Base-by-base conservation (phyloP, 2,329 filamentous ascomycete species). In the Sclerotinia nivalis region DNA sequence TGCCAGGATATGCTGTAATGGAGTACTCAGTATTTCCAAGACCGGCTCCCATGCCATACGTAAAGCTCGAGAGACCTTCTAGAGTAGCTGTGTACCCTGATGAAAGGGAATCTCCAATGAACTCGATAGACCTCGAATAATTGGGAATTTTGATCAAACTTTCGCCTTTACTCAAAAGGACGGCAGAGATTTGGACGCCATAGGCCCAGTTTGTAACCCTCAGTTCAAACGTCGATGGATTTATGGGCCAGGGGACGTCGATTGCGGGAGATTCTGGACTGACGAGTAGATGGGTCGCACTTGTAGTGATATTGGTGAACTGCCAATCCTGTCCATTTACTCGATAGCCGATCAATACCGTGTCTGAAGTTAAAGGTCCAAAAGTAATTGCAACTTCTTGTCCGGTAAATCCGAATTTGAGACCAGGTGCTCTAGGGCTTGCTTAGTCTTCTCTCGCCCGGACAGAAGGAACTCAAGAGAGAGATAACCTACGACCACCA, bases 121-220 rank as follows among this genome's bases (percentile, higher is more conserved):
- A 80, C 73, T 84, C 81, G 58, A 83, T 81, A 2, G 76, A 77
- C 55, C 79, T 78, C 10, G 73, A 72, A 70, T 78, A 80, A 28
- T 80, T 75, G 2, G 80, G 78, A 7, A 82, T 70, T 70, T 83
- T 82, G 73, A 85, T 77, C 8, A 89, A 79, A 28, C 79, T 79
- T 50, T 82, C 80, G 7, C 80, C 80, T 4, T 79, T 76, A 2
- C 80, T 81, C 20, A 87, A 80, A 68, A 87, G 84, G 2, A 89
- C 81, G 10, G 82, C 80, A 25, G 80, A 79, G 58, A 89, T 83
- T 76, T 89, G 87, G 4, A 89, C 82, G 2, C 86, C 86, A 73
- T 85, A 85, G 22, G 82, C 86, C 86, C 86, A 89, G 73, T 89
- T 89, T 1, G 86, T 86, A 22, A 89, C 86, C 72, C 86, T 80